A percentile compares a stretch with the other conserved stretches of the same genome.
phyloP scores from a whole-genome alignment of 495 filamentous ascomycete species.

The Daldinia caldariorum region DNA sequence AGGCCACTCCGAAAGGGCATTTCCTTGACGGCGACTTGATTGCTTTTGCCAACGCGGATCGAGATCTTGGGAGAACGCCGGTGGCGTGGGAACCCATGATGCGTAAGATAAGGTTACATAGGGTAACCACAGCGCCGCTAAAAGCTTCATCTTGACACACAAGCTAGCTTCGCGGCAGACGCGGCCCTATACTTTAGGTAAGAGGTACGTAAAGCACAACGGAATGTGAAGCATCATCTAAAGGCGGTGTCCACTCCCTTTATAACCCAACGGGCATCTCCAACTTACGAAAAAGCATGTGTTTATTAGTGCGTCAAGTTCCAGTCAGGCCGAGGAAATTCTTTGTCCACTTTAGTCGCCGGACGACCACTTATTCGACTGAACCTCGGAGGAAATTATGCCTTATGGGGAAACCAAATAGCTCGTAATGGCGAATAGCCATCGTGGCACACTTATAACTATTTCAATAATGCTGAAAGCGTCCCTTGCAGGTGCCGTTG shows the following conservation, averaged over 20 bases:
- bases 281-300: conserved; percentile 16
- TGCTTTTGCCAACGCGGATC: conserved; percentile 30
- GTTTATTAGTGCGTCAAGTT: conserved; percentile 4
- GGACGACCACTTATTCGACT: background rate
- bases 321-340: conserved; percentile 17
- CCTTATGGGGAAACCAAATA: conserved; percentile 6
- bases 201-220: background rate
- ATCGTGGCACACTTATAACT: background rate
- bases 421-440: background rate
- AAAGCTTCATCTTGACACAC: conserved; percentile 24
- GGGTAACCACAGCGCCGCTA: conserved; percentile 20
- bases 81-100: conserved; percentile 25
- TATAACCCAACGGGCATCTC: conserved; percentile 8
- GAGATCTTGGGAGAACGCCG: conserved; percentile 10
- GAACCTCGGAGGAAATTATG: conserved; percentile 1
- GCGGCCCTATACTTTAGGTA: background rate
- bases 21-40: conserved; percentile 22
- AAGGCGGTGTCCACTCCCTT: conserved; percentile 6
- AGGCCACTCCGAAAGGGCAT: conserved; percentile 42
- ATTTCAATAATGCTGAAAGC: conserved; percentile 3
- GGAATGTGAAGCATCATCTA: conserved; percentile 1
- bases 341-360: conserved; percentile 15
- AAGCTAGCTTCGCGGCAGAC: background rate
- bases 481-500: conserved; percentile 24
- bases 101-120: conserved; percentile 22